phyloP scores from a whole-genome alignment of 169 alveolate species.

The Plasmodium malariae region DNA sequence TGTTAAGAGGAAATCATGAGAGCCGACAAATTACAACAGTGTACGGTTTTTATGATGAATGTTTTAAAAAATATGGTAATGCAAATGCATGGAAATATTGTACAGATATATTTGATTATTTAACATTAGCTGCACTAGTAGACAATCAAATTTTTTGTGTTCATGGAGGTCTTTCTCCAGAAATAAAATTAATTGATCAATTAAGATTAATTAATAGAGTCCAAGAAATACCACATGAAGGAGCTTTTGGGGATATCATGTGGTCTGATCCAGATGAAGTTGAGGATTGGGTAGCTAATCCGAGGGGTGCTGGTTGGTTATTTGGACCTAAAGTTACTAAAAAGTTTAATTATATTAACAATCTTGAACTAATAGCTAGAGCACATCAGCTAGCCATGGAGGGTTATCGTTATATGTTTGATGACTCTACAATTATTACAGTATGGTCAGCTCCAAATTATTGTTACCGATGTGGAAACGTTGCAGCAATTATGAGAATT shows the following conservation, averaged over 20 bases:
- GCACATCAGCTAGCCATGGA: conserved; percentile 99
- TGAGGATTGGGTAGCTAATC: conserved; percentile 99
- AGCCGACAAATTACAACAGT: conserved; percentile 97
- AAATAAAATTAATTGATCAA: conserved; percentile 94
- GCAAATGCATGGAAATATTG: conserved; percentile 98
- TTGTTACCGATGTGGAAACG: conserved; percentile 99
- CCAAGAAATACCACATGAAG: conserved; percentile 99
- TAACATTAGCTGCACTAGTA: conserved; percentile 97
- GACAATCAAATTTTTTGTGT: conserved; percentile 97
- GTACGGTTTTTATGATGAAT: conserved; percentile 99
- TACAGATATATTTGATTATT: conserved; percentile 98
- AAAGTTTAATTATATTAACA: conserved; percentile 96
- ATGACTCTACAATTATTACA: conserved; percentile 95
- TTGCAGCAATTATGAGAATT: conserved; percentile 98
- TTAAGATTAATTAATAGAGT: conserved; percentile 94
- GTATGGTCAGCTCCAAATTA: conserved; percentile 99
- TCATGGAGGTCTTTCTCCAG: conserved; percentile 99
- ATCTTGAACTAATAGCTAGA: conserved; percentile 97
- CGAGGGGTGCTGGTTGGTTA: conserved; percentile 99
- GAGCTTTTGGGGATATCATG: conserved; percentile 99
- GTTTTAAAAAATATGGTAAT: conserved; percentile 98
- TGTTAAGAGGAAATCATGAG: conserved; percentile 99
- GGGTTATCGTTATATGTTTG: conserved; percentile 97
- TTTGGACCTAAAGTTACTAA: conserved; percentile 98
- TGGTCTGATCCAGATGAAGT: conserved; percentile 99